Evolutionary conservation across 257 asterid species (phyloP).

Genomic region (Nyctanthes arbortristis): DNA sequence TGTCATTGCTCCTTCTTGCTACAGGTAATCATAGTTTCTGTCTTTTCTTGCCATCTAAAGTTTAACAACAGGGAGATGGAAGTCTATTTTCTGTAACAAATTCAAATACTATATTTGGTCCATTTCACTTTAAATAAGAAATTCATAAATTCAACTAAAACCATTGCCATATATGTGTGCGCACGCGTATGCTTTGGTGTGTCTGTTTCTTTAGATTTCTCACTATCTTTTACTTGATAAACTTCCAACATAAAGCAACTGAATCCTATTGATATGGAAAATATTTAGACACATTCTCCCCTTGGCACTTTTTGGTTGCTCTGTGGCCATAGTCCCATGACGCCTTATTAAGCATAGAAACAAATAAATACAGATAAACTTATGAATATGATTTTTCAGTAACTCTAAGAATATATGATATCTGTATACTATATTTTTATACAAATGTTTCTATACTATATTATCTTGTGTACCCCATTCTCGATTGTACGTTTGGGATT

Average conservation of each 20-base stretch:
- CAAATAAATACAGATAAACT: background rate
- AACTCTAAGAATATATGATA: background rate
- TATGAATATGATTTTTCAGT: background rate
- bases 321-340: background rate
- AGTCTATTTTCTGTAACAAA: background rate
- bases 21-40: conserved; percentile 57
- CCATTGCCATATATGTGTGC: no score
- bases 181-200: no score
- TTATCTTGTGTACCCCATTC: background rate
- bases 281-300: background rate
- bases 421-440: background rate
- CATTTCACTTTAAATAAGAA: background rate
- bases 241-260: background rate
- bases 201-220: background rate
- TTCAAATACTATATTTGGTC: background rate
- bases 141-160: background rate
- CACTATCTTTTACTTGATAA: background rate
- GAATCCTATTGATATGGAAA: background rate
- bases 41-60: conserved; percentile 13
- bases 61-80: conserved; percentile 6
- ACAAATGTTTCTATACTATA: conserved; percentile 9
- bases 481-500: background rate
- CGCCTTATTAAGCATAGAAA: background rate
- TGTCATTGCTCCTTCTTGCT: conserved; percentile 99
- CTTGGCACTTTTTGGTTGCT: background rate